These are phyloP conservation scores for Penicillium sp. DNA, from an alignment of 2,329 filamentous ascomycete genomes.

Conservation along the genomic window DNA sequence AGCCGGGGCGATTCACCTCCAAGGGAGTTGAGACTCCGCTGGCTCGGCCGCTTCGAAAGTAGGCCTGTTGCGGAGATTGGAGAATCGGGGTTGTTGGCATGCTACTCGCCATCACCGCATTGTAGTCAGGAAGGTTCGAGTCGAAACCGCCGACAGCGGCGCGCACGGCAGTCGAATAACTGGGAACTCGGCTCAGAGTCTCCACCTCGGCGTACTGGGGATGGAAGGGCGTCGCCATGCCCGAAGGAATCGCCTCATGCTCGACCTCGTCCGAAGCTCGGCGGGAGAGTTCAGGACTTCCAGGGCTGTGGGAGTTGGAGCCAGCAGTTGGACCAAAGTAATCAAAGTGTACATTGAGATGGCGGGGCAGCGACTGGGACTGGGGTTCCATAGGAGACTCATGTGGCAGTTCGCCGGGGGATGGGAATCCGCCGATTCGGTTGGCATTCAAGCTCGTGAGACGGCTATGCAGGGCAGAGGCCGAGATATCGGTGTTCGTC, in stretches of 20 bases:
- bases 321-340: slow-evolving; percentile 32
- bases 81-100: slow-evolving; percentile 28
- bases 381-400: slow-evolving; percentile 21
- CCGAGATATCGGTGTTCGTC: slow-evolving; percentile 55
- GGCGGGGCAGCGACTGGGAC: slow-evolving; percentile 24
- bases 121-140: slow-evolving; percentile 63
- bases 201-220: slow-evolving; percentile 56
- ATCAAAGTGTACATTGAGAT: slow-evolving; percentile 30
- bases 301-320: slow-evolving; percentile 35
- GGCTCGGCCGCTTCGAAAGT: slow-evolving; percentile 38
- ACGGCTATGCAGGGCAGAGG: slow-evolving; percentile 68
- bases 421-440: slow-evolving; percentile 19
- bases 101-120: slow-evolving; percentile 49
- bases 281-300: slow-evolving; percentile 42
- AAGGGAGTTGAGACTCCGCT: slow-evolving; percentile 32
- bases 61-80: slow-evolving; percentile 40
- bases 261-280: slow-evolving; percentile 49
- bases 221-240: slow-evolving; percentile 42
- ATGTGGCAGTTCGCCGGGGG: slow-evolving; percentile 20
- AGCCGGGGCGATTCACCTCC: slow-evolving; percentile 29
- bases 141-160: slow-evolving; percentile 58
- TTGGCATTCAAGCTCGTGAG: slow-evolving; percentile 53
- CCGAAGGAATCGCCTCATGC: slow-evolving; percentile 46
- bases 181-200: slow-evolving; percentile 70
- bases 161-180: slow-evolving; percentile 70